Base-by-base conservation (phyloP, 1,284 basidiomycete species). In the Rhodotorula glutinis region DNA sequence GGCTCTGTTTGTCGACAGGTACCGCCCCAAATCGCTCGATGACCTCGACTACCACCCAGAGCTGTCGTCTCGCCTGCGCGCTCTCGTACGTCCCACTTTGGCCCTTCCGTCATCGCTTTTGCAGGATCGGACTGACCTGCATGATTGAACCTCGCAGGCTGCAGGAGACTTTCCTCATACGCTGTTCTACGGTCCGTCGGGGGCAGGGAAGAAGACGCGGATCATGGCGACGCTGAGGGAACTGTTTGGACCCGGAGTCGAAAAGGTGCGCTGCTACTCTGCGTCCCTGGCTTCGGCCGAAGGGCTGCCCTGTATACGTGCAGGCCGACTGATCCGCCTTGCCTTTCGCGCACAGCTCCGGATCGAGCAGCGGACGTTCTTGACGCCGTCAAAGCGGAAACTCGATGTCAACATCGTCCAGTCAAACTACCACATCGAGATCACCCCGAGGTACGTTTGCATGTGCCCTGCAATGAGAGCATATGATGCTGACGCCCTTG, bases 171-270 rank as follows among this genome's bases (percentile, higher is more conserved):
- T 98, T 76, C 95, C 95, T 10, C 95, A 99, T 78, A 88, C 96
- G 82, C 85, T 99, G 17, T 97, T 98, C 81, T 99, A 98, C 77
- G 96, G 95, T 0, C 96, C 95, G 3, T 91, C 91, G 8, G 95
- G 95, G 25, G 92, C 95, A 14, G 95, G 95, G 25, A 98, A 98
- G 82, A 98, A 98, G 85, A 98, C 96, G 46, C 85, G 96, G 57
- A 94, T 98, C 76, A 89, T 88, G 74, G 91, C 89, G 73, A 92
- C 91, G 10, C 79, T 98, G 60, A 83, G 89, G 72, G 88, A 97
- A 76, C 80, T 98, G 53, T 99, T 93, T 79, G 96, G 95, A 2
- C 84, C 87, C 52, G 92, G 92, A 8, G 92, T 89, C 0, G 93
- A 97, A 78, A 97, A 96, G 83, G 92, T 91, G 67, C 56, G 79